Conservation (phyloP, 345 rosid genomes). For the Eucalyptus pauciflora region DNA sequence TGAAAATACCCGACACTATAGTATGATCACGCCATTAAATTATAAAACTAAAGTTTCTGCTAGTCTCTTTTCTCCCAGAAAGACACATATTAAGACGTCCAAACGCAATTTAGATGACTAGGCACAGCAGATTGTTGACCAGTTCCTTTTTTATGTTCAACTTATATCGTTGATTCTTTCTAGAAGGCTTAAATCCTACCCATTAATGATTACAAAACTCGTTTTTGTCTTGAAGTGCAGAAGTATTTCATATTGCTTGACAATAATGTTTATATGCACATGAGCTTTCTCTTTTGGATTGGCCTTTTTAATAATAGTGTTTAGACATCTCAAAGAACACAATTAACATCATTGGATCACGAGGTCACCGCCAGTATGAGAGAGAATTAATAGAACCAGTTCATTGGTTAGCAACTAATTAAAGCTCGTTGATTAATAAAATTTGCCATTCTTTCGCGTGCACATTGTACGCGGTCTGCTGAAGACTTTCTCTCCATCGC, state of each 20-base stretch:
- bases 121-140: neutral
- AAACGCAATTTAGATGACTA: neutral
- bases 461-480: neutral
- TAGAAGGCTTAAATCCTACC: neutral
- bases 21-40: neutral
- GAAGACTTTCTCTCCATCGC: neutral
- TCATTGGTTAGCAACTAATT: neutral
- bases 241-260: neutral
- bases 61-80: neutral
- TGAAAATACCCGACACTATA: neutral
- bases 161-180: neutral
- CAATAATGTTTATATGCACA: neutral
- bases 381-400: neutral
- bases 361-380: neutral
- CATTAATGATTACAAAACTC: neutral
- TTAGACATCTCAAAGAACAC: neutral
- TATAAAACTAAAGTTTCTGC: neutral
- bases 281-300: neutral
- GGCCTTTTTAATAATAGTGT: neutral
- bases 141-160: neutral
- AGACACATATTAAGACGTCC: neutral
- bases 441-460: neutral
- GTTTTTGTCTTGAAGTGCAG: neutral
- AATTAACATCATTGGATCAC: neutral
- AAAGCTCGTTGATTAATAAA: neutral